These are phyloP conservation scores for Rhododendron molle DNA, from an alignment of 148 eudicot species.

Conservation along the genomic window DNA sequence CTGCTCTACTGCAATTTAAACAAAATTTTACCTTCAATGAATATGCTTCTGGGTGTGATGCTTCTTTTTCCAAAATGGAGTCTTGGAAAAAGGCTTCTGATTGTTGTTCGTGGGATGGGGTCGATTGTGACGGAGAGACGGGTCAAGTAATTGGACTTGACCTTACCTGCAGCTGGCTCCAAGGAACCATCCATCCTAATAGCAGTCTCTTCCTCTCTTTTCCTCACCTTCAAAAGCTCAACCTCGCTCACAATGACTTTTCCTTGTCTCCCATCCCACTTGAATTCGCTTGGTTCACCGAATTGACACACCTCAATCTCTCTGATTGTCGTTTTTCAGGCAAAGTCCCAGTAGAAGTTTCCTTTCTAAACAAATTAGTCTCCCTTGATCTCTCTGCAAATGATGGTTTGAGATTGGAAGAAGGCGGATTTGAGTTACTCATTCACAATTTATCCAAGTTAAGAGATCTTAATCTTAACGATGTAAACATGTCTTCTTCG, in stretches of 20 bases:
- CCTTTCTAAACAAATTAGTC: constrained; percentile 1
- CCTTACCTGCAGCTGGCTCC: constrained; percentile 1
- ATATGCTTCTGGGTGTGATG: background rate
- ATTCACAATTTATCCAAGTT: background rate
- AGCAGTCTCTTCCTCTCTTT: background rate
- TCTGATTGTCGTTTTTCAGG: background rate
- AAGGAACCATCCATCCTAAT: background rate
- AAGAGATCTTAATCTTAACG: background rate
- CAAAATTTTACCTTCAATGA: background rate
- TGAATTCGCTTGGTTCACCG: background rate
- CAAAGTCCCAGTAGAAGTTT: constrained; percentile 10
- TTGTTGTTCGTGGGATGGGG: constrained; percentile 20
- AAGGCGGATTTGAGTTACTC: background rate
- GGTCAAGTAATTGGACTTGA: background rate
- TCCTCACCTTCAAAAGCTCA: background rate
- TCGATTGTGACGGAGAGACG: background rate
- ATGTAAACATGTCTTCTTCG: background rate
- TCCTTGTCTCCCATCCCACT: background rate
- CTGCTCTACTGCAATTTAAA: background rate
- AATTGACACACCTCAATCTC: constrained; percentile 15
- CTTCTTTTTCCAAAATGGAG: background rate
- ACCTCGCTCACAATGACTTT: background rate
- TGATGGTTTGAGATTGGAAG: background rate
- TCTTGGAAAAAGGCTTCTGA: background rate
- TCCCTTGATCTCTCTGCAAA: constrained; percentile 14